Base-by-base conservation (phyloP, 2,329 filamentous ascomycete genomes). In the Blastomyces parvus region DNA sequence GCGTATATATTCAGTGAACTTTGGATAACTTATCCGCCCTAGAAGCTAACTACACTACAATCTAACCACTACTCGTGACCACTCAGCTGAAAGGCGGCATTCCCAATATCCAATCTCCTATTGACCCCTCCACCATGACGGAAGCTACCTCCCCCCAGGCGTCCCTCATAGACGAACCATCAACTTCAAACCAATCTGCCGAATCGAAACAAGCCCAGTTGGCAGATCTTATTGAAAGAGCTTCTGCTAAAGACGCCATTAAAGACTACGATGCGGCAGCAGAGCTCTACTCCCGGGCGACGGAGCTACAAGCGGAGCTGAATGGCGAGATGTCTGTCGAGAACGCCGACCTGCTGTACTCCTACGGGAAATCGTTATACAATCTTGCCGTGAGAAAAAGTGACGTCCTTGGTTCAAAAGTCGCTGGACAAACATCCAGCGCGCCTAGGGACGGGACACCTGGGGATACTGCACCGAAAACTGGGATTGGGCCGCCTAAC, bases 321-420 rank as follows among this genome's bases (percentile, higher is more conserved):
- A 94, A 97, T 74, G 94, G 93, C 75, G 94, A 97, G 77, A 89
- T 95, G 83, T 86, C 86, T 19, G 86, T 90, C 3, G 87, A 91
- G 64, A 99, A 99, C 70, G 93, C 92, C 60, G 93, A 97, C 74
- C 85, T 99, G 57, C 85, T 97, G 25, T 99, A 96, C 76, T 85
- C 91, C 67, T 99, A 99, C 77, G 94, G 94, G 17, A 90, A 93
- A 73, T 91, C 91, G 63, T 80, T 99, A 25, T 97, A 96, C 82
- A 92, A 92, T 75, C 89, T 97, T 65, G 94, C 92, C 38, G 89
- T 97, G 74, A 88, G 86, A 74, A 96, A 96, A 77, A 97, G 91
- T 73, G 92, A 97, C 72, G 92, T 99, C 30, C 82, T 99, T 44
- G 94, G 94, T 63, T 90, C 89, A 42, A 89, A 88, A 71, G 88